Evolutionary conservation across 768 basidiomycete genomes (phyloP).

Genomic region (Boletus vermiculosoides): DNA sequence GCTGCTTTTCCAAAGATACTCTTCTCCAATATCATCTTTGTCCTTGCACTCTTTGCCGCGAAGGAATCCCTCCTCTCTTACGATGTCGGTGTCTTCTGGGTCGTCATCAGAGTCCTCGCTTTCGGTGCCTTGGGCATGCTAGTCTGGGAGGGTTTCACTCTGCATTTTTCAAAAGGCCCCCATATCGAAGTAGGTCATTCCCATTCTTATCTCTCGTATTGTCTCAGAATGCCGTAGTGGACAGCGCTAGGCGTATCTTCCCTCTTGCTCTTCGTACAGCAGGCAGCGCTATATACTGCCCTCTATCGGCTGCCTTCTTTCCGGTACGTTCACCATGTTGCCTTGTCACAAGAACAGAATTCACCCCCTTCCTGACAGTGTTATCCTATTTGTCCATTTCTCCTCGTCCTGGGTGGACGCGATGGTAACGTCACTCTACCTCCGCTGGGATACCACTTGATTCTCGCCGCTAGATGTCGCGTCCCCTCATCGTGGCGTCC

Average conservation of each 20-base stretch:
- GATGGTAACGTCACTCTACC: constrained; percentile 48
- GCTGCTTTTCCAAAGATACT: constrained; percentile 54
- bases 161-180: constrained; percentile 51
- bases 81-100: constrained; percentile 74
- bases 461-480: constrained; percentile 43
- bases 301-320: constrained; percentile 65
- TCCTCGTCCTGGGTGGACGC: constrained; percentile 64
- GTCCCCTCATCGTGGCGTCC: constrained; percentile 43
- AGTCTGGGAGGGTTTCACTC: constrained; percentile 57
- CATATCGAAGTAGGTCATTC: constrained; percentile 55
- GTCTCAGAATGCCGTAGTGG: constrained; percentile 48
- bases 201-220: constrained; percentile 4
- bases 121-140: constrained; percentile 67
- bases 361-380: constrained; percentile 40
- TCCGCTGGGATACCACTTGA: constrained; percentile 29
- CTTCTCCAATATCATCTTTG: constrained; percentile 62
- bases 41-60: constrained; percentile 57
- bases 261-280: constrained; percentile 64
- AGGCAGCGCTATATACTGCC: constrained; percentile 64
- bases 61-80: constrained; percentile 67
- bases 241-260: constrained; percentile 67
- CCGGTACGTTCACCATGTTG: constrained; percentile 46
- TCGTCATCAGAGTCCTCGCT: constrained; percentile 69
- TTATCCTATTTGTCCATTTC: constrained; percentile 68
- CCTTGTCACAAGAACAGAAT: background rate